phyloP scores from a whole-genome alignment of 1,284 basidiomycete genomes.

The Hortiboletus rubellus region DNA sequence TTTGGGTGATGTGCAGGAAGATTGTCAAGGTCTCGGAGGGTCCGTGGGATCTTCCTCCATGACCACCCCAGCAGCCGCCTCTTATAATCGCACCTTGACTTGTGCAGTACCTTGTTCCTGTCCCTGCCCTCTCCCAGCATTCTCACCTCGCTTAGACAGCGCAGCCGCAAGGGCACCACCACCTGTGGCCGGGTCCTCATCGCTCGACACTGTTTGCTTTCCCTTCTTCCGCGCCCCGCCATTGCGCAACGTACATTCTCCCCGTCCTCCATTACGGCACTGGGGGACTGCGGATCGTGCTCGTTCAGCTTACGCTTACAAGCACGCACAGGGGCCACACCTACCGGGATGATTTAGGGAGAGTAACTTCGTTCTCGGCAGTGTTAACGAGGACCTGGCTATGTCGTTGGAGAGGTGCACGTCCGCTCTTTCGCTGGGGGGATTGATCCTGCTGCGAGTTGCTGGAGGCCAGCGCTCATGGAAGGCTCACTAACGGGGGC shows the following conservation, averaged over 20 bases:
- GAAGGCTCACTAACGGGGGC: conserved; percentile 29
- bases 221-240: conserved; percentile 26
- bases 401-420: conserved; percentile 46
- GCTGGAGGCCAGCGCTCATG: conserved; percentile 39
- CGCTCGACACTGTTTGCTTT: conserved; percentile 16
- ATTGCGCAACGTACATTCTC: conserved; percentile 12
- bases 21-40: conserved; percentile 27
- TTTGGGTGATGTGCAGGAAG: conserved; percentile 25
- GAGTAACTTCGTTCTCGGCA: conserved; percentile 20
- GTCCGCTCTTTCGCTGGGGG: conserved; percentile 8
- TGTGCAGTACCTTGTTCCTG: conserved; percentile 17
- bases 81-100: conserved; percentile 24
- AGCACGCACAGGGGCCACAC: conserved; percentile 28
- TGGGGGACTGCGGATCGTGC: conserved; percentile 25
- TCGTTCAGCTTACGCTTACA: conserved; percentile 36
- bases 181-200: conserved; percentile 15
- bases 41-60: conserved; percentile 34
- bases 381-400: conserved; percentile 47
- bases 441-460: conserved; percentile 23
- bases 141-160: conserved; percentile 22
- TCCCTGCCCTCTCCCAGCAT: conserved; percentile 22
- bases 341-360: conserved; percentile 34
- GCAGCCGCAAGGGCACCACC: conserved; percentile 6
- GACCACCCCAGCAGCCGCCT: conserved; percentile 28
- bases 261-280: conserved; percentile 14